Evolutionary conservation across 169 alveolate species (phyloP), one percentile per base, ranked within the genome.

Genomic region (Cryptosporidium ubiquitum): DNA sequence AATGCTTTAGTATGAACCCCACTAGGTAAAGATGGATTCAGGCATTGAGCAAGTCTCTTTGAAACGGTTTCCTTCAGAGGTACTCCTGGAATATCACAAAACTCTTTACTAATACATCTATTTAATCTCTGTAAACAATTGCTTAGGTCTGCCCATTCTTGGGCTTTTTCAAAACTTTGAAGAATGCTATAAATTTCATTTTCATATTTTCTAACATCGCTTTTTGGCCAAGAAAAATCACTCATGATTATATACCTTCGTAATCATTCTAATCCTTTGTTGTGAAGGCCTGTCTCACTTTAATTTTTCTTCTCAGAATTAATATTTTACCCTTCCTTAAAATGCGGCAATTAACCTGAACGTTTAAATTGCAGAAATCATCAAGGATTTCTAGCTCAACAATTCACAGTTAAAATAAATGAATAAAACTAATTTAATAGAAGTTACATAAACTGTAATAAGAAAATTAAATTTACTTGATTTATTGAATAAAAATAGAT

Each of bases 61-160:
- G 97, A 94, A 66, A 96, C 92, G 29, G 95, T 93, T 69, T 94
- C 96, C 91, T 93, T 96, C 52, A 93, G 94, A 35, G 95, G 94
- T 40, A 93, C 93, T 85, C 94, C 94, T 39, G 93, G 92, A 84
- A 84, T 92, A 12, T 66, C 61, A 29, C 23, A 37, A 42, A 86
- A 70, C 35, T 95, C 95, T 73, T 92, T 93, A 69, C 86, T 84
- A 37, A 94, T 93, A 23, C 96, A 93, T 23, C 95, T 92, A 85
- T 94, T 93, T 52, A 96, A 94, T 73, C 94, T 93, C 47, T 94
- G 95, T 84, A 96, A 70, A 37, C 96, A 95, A 85, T 94, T 96
- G 92, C 96, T 96, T 49, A 96, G 91, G 84, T 96, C 98, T 7
- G 98, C 97, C 98, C 98, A 96, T 64, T 96, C 98, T 75, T 95